These are phyloP conservation scores for Cercophora samala DNA, from an alignment of 495 filamentous ascomycete species.

Conservation along the genomic window DNA sequence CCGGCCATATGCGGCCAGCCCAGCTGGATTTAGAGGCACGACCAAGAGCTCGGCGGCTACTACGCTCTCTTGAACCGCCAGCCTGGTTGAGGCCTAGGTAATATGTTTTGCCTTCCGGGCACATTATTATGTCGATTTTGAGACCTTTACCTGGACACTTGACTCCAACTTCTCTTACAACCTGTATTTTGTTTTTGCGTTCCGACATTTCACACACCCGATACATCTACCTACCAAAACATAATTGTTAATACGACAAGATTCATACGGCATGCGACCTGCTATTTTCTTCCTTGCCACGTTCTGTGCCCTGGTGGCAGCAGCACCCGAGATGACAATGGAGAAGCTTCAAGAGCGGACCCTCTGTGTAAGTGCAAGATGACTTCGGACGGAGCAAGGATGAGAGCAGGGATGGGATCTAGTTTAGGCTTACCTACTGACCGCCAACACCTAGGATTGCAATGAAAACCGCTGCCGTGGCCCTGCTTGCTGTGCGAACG, in stretches of 20 bases:
- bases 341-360: conserved; percentile 8
- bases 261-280: background rate
- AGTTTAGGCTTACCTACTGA: too few species aligned
- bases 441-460: too few species aligned
- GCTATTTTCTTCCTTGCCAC: background rate
- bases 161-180: too few species aligned
- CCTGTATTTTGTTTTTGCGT: background rate
- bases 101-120: too few species aligned
- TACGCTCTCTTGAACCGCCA: background rate
- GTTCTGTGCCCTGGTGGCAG: conserved; percentile 12
- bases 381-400: too few species aligned
- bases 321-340: conserved; percentile 9
- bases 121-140: too few species aligned
- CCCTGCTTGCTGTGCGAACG: conserved; percentile 6
- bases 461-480: conserved; percentile 5
- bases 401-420: too few species aligned
- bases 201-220: background rate
- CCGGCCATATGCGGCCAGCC: background rate
- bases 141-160: too few species aligned
- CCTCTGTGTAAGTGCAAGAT: conserved; percentile 5
- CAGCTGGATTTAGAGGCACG: background rate
- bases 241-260: background rate
- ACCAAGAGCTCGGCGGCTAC: background rate
- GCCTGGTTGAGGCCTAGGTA: background rate
- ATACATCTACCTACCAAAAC: background rate